Base-by-base conservation (phyloP, 352 stramenopile species). In the Phytophthora ramorum region DNA sequence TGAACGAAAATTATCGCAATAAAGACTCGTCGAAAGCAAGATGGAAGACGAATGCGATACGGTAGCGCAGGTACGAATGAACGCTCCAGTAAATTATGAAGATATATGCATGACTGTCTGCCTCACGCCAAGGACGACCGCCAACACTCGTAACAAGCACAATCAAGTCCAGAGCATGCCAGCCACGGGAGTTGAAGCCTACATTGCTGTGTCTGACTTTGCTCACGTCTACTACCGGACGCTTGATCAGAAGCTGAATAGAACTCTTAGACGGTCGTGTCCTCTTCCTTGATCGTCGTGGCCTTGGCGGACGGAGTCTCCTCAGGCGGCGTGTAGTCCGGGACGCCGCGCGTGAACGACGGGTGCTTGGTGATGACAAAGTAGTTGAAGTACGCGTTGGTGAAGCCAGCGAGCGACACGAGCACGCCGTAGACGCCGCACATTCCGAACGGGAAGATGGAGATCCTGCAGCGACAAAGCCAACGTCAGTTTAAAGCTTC, bases 321-420 rank as follows among this genome's bases (percentile, higher is more conserved):
- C 16, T 83, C 69, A 35, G 87, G 87, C 13, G 87, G 87, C 22
- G 86, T 83, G 66, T 96, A 96, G 65, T 96, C 85, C 35, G 87
- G 87, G 26, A 96, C 71, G 7, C 87, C 87, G 22, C 87, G 86
- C 43, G 87, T 92, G 74, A 96, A 96, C 6, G 85, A 94, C 44
- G 87, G 87, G 64, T 93, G 85, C 78, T 93, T 94, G 68, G 78
- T 94, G 78, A 96, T 96, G 61, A 94, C 87, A 67, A 89, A 96
- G 72, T 89, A 96, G 75, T 96, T 96, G 63, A 96, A 95, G 74
- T 94, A 94, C n/a, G 85, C 86, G 60, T 96, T 95, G 45, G 78
- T 59, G 47, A 95, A 96, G 24, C 87, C 89, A 35, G 71, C 37
- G 22, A 96, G 70, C 55, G 86, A 91, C 58, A 94, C 80, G 10